Percentiles rank a stretch among this genome's conserved stretches.
phyloP scores from a whole-genome alignment of 768 basidiomycete species.

The Termitomyces sp. region DNA sequence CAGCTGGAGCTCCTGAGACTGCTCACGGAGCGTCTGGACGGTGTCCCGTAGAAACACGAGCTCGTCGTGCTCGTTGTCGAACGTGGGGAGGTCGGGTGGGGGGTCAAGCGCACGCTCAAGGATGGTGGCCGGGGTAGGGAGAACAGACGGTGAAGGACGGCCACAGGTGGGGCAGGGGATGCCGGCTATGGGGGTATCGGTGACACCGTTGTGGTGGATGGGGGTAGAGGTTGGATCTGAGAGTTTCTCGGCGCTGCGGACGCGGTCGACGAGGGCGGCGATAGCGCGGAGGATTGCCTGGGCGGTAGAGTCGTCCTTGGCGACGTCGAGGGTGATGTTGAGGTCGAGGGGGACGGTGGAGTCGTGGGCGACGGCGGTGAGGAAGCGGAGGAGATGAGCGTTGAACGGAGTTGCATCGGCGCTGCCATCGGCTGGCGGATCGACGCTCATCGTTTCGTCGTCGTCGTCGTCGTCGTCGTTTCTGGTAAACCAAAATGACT shows the following conservation, averaged over 20 bases:
- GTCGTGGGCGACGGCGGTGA: conserved; percentile 1
- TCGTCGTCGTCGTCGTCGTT: too few species aligned
- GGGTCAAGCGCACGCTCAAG: neutral
- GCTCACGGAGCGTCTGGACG: neutral
- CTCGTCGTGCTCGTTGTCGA: conserved; percentile 8
- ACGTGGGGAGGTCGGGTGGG: neutral
- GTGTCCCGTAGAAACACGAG: neutral
- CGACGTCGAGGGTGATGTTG: neutral
- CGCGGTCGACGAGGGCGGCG: conserved; percentile 1
- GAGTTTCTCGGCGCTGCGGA: conserved; percentile 1
- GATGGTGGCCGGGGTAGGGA: neutral
- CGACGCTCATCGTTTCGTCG: conserved; percentile 2
- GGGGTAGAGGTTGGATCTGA: neutral
- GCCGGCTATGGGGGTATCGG: conserved; percentile 1
- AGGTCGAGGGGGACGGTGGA: neutral
- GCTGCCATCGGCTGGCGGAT: neutral
- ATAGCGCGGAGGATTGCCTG: neutral
- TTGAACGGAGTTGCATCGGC: neutral
- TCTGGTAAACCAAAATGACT: too few species aligned
- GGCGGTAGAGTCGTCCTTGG: neutral
- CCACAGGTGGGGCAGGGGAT: conserved; percentile 10
- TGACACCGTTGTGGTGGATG: neutral
- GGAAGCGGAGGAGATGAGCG: conserved; percentile 3
- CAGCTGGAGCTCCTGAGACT: conserved; percentile 63
- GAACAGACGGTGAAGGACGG: neutral